Percentiles rank a stretch among this genome's conserved stretches.
These are phyloP conservation scores for Limnanthes douglasii DNA, from an alignment of 345 rosid species.

Conservation along the genomic window DNA sequence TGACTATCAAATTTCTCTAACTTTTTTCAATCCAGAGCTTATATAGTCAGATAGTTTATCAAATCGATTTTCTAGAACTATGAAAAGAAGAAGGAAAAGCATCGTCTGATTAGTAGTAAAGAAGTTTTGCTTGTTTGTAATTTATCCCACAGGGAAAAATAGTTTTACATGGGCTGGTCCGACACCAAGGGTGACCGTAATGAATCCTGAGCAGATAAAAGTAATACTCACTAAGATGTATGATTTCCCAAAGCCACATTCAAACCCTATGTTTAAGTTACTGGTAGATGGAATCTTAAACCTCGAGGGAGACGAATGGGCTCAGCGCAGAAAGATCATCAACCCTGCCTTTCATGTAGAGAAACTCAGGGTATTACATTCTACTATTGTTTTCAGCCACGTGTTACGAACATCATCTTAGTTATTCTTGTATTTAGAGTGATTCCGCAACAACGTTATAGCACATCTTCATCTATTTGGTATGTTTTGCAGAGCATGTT, in stretches of 20 bases:
- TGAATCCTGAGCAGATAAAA: constrained; percentile 27
- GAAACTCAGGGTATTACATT: constrained; percentile 33
- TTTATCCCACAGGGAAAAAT: constrained; percentile 17
- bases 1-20: neutral
- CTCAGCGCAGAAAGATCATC: constrained; percentile 26
- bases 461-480: neutral
- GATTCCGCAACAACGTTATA: neutral
- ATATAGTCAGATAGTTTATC: too few species aligned
- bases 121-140: neutral
- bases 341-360: constrained; percentile 44
- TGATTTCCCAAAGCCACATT: constrained; percentile 17
- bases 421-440: neutral
- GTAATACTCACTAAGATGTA: constrained; percentile 24
- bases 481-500: neutral
- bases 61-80: too few species aligned
- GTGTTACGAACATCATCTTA: neutral
- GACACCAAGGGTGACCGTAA: constrained; percentile 21
- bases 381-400: neutral
- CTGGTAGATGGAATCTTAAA: constrained; percentile 15
- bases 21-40: neutral
- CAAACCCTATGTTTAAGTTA: constrained; percentile 15
- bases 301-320: constrained; percentile 44
- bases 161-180: constrained; percentile 37
- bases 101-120: neutral
- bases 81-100: too few species aligned